Conservation (phyloP, 176 grass and related monocot genomes). For the Cenchrus americanus region DNA sequence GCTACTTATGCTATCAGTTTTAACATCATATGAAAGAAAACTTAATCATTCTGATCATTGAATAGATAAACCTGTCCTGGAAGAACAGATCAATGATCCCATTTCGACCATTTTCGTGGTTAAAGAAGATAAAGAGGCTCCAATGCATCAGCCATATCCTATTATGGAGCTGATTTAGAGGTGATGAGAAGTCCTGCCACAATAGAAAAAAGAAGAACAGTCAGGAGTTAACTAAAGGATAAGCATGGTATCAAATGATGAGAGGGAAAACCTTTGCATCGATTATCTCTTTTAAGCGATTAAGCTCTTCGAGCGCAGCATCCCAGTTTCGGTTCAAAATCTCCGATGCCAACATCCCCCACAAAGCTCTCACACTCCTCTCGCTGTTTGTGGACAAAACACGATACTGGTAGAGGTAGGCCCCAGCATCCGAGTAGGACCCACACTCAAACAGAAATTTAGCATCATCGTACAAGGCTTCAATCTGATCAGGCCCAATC, state of each 20-base stretch:
- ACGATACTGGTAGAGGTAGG: slow-evolving; percentile 80
- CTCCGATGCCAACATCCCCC: slow-evolving; percentile 87
- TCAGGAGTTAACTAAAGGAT: background rate
- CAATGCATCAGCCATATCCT: slow-evolving; percentile 99
- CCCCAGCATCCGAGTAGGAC: slow-evolving; percentile 81
- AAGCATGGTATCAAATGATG: slow-evolving; percentile 10
- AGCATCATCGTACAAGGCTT: slow-evolving; percentile 85
- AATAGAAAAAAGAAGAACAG: slow-evolving; percentile 37
- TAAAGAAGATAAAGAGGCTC: slow-evolving; percentile 95
- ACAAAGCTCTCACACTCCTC: slow-evolving; percentile 77
- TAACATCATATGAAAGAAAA: background rate
- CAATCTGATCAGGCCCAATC: slow-evolving; percentile 89
- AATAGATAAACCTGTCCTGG: slow-evolving; percentile 76
- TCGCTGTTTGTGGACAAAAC: slow-evolving; percentile 84
- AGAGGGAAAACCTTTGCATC: slow-evolving; percentile 73
- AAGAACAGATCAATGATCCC: slow-evolving; percentile 96
- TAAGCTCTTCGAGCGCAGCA: slow-evolving; percentile 83
- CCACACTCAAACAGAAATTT: slow-evolving; percentile 93
- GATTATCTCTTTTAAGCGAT: slow-evolving; percentile 91
- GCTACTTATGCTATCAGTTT: background rate
- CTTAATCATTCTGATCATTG: background rate
- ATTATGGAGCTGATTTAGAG: slow-evolving; percentile 86
- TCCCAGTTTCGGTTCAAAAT: slow-evolving; percentile 98
- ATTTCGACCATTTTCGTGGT: slow-evolving; percentile 95
- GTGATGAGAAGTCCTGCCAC: slow-evolving; percentile 75